Conservation (phyloP, 129 eudicot genomes). For the Artemisia argyi region DNA sequence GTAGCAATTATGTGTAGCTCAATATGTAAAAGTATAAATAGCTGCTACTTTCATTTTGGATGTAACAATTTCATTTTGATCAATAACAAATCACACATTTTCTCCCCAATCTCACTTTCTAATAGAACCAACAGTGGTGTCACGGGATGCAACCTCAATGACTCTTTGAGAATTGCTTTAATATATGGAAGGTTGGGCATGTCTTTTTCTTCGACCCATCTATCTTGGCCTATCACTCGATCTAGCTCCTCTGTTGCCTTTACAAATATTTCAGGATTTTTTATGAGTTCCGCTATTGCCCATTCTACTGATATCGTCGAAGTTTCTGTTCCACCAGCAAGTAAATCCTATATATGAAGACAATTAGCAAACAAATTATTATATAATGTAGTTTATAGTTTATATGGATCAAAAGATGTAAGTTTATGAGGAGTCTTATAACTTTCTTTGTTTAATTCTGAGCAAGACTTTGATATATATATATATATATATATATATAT, state of each 20-base stretch:
- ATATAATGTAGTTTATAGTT: too few relatives aligned
- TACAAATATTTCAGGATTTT: neutral
- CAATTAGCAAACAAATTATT: neutral
- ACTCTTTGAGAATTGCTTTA: neutral
- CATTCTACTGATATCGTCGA: constrained; percentile 1
- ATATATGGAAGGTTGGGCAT: constrained; percentile 4
- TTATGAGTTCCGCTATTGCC: constrained; percentile 2
- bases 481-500: too few relatives aligned
- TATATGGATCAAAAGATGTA: too few relatives aligned
- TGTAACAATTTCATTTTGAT: too few relatives aligned
- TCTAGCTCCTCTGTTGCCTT: constrained; percentile 4
- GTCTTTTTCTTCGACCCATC: constrained; percentile 10
- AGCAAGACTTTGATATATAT: too few relatives aligned
- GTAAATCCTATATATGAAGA: neutral
- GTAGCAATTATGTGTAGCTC: too few relatives aligned
- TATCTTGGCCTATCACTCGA: neutral
- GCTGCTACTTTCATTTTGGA: too few relatives aligned
- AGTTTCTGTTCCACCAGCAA: neutral
- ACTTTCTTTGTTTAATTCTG: too few relatives aligned
- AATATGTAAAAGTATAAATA: too few relatives aligned
- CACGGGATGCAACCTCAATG: neutral
- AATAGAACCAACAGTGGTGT: constrained; percentile 6
- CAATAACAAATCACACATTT: too few relatives aligned
- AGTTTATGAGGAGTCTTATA: too few relatives aligned
- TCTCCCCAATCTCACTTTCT: too few relatives aligned